phyloP scores from a whole-genome alignment of 1,139 yeast species.

The Geotrichum citri-aurantii region DNA sequence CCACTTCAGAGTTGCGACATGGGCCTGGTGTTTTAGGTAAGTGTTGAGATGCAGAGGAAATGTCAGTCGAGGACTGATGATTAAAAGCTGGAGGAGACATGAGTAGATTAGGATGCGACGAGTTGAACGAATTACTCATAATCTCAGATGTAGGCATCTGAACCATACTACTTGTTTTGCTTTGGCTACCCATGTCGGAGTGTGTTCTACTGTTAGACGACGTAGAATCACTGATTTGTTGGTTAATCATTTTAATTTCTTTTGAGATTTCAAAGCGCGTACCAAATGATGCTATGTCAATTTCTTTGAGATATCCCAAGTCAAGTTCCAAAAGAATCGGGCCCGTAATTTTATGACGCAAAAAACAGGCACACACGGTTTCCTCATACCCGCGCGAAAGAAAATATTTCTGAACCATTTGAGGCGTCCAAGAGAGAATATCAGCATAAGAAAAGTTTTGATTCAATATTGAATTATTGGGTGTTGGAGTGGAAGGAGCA shows the following conservation, averaged over 20 bases:
- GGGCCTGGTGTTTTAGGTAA: slow-evolving; percentile 1
- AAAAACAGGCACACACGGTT: slow-evolving; percentile 68
- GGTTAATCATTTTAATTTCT: slow-evolving; percentile 66
- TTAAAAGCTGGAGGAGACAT: slow-evolving; percentile 15
- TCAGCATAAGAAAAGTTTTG: slow-evolving; percentile 20
- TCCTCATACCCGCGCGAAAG: slow-evolving; percentile 66
- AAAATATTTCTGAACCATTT: slow-evolving; percentile 76
- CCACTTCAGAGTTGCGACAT: not conserved
- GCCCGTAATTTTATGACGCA: slow-evolving; percentile 85
- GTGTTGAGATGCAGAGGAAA: slow-evolving; percentile 1
- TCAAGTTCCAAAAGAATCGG: slow-evolving; percentile 78
- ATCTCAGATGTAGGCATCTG: not conserved
- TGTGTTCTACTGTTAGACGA: slow-evolving; percentile 1
- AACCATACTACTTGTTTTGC: slow-evolving; percentile 8
- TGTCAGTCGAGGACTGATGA: slow-evolving; percentile 12
- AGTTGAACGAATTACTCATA: not conserved
- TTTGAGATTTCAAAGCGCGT: slow-evolving; percentile 88
- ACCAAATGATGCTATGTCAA: slow-evolving; percentile 89
- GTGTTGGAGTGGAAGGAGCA: slow-evolving; percentile 1
- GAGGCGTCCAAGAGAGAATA: slow-evolving; percentile 66
- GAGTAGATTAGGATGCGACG: slow-evolving; percentile 2
- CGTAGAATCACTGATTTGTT: slow-evolving; percentile 17
- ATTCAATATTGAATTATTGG: slow-evolving; percentile 2
- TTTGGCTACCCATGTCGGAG: slow-evolving; percentile 3
- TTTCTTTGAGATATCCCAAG: slow-evolving; percentile 76